A percentile compares a stretch with the other conserved stretches of the same genome.
phyloP scores from a whole-genome alignment of 1,284 basidiomycete species.

The Naganishia albida region DNA sequence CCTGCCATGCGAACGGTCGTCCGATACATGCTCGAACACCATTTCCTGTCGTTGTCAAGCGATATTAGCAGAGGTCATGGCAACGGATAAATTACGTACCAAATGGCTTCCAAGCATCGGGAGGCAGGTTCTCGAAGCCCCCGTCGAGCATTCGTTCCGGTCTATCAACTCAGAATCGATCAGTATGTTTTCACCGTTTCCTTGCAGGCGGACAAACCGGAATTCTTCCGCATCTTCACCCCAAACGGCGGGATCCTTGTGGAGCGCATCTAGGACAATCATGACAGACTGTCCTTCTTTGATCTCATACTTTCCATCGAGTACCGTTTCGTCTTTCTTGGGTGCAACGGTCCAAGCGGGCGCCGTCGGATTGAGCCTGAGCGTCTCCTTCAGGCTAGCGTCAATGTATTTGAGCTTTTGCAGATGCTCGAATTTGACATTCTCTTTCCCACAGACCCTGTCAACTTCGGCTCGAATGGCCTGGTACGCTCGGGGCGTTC shows the following conservation, averaged over 20 bases:
- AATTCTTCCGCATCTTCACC: constrained; percentile 57
- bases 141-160: constrained; percentile 59
- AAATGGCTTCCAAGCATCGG: constrained; percentile 59
- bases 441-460: constrained; percentile 56
- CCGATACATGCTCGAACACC: constrained; percentile 48
- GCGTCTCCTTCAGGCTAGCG: constrained; percentile 59
- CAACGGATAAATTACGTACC: constrained; percentile 38
- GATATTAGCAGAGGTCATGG: background rate
- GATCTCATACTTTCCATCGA: constrained; percentile 56
- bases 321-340: constrained; percentile 52
- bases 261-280: constrained; percentile 51
- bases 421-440: constrained; percentile 59
- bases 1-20: constrained; percentile 59
- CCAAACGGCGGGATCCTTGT: constrained; percentile 58
- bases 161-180: constrained; percentile 38
- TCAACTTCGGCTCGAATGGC: constrained; percentile 63
- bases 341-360: constrained; percentile 51
- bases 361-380: constrained; percentile 58
- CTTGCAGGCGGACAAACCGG: constrained; percentile 36
- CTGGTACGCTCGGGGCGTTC: constrained; percentile 58
- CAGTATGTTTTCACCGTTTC: constrained; percentile 30
- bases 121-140: constrained; percentile 49
- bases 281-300: constrained; percentile 49
- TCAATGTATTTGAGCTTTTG: constrained; percentile 59
- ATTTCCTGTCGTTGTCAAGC: constrained; percentile 38